phyloP scores from a whole-genome alignment of 495 filamentous ascomycete genomes.

The Penicillium subrubescens region DNA sequence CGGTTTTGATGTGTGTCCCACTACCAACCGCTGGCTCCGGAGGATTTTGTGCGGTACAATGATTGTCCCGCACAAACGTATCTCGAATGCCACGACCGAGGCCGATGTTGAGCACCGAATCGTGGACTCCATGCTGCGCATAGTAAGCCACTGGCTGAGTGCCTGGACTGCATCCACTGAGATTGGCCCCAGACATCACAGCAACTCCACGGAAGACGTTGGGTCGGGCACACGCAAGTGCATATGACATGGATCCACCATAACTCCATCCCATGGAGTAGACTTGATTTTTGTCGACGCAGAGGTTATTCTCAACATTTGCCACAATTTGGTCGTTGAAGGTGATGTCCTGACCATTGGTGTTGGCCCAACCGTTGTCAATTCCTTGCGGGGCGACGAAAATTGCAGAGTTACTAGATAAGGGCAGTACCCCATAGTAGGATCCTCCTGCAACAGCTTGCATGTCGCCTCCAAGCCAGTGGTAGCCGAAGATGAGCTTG shows the following conservation, averaged over 20 bases:
- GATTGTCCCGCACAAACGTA: not conserved
- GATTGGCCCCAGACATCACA: conserved; percentile 41
- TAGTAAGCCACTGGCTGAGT: conserved; percentile 47
- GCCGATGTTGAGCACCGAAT: conserved; percentile 34
- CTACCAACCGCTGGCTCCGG: not conserved
- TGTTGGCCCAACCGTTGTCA: conserved; percentile 1
- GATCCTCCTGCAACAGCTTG: not conserved
- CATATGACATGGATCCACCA: conserved; percentile 52
- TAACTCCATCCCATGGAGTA: conserved; percentile 54
- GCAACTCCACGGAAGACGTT: conserved; percentile 47
- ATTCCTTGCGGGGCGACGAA: conserved; percentile 1
- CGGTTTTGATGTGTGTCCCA: conserved; percentile 1
- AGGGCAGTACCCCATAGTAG: not conserved
- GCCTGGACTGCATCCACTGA: conserved; percentile 44
- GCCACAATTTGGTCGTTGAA: not conserved
- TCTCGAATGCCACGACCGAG: not conserved
- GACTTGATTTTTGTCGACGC: conserved; percentile 44
- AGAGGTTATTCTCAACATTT: conserved; percentile 25
- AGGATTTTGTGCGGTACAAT: not conserved
- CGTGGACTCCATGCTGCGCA: conserved; percentile 43
- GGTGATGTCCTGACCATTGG: not conserved
- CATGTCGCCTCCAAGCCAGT: not conserved
- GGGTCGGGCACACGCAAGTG: conserved; percentile 45
- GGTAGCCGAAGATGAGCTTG: not conserved
- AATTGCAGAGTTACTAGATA: not conserved